Percentiles rank a stretch among this genome's conserved stretches.
phyloP scores from a whole-genome alignment of 2,329 filamentous ascomycete species.

The Aureobasidium uvarum region DNA sequence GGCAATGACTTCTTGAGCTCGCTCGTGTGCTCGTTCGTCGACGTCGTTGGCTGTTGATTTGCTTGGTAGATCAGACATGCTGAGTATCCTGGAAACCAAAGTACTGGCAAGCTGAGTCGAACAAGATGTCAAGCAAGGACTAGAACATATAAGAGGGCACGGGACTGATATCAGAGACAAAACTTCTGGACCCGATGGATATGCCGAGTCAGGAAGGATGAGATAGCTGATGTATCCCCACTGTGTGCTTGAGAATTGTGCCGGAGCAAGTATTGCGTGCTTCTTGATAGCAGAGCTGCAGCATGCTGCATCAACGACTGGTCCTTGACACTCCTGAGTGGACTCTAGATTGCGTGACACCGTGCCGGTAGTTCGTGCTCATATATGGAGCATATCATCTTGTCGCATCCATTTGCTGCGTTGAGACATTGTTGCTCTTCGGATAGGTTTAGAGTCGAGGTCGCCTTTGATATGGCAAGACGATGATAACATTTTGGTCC shows the following conservation, averaged over 20 bases:
- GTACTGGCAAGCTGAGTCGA: neutral
- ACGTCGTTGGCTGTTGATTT: neutral
- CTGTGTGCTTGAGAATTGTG: neutral
- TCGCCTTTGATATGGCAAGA: neutral
- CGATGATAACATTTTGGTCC: neutral
- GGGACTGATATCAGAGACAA: no score
- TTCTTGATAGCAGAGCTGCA: neutral
- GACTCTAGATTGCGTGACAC: neutral
- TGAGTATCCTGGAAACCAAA: neutral
- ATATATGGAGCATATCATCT: neutral
- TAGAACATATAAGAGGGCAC: neutral
- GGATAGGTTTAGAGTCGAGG: neutral
- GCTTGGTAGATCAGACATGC: neutral
- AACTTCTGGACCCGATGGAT: neutral
- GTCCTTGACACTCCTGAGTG: neutral
- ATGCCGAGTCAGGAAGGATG: neutral
- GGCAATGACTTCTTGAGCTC: conserved; percentile 27
- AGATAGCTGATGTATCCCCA: neutral
- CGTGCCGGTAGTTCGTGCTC: neutral
- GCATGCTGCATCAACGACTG: neutral
- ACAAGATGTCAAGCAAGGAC: neutral
- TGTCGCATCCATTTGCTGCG: neutral
- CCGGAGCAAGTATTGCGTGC: neutral
- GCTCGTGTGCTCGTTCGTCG: conserved; percentile 1
- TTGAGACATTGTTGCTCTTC: neutral